Evolutionary conservation across 768 basidiomycete species (phyloP).

Genomic region (Termitomyces sp.): DNA sequence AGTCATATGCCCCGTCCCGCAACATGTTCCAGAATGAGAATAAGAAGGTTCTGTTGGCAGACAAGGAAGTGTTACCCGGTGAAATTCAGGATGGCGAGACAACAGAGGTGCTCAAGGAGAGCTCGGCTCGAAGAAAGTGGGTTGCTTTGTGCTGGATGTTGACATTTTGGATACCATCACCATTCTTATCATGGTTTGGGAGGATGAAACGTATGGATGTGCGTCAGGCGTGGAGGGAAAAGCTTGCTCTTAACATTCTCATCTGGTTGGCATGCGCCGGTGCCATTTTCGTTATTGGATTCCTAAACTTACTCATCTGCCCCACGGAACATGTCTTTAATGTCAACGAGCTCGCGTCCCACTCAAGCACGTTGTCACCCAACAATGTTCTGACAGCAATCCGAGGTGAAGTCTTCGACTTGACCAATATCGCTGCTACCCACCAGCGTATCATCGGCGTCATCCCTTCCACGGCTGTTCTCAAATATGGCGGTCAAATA

Average conservation of each 20-base stretch:
- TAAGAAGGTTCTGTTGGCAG: conserved; percentile 56
- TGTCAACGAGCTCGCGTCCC: conserved; percentile 65
- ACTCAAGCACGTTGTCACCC: conserved; percentile 58
- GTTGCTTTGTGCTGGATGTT: conserved; percentile 82
- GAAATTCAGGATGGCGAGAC: conserved; percentile 88
- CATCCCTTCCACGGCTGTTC: conserved; percentile 66
- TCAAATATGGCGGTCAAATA: conserved; percentile 80
- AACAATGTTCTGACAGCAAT: conserved; percentile 80
- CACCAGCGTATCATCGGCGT: conserved; percentile 71
- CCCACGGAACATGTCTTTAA: conserved; percentile 93
- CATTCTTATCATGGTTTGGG: conserved; percentile 65
- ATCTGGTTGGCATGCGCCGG: conserved; percentile 94
- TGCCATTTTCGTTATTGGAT: conserved; percentile 89
- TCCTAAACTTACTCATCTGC: conserved; percentile 86
- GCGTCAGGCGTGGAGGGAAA: conserved; percentile 96
- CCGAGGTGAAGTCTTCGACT: conserved; percentile 93
- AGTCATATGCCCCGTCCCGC: conserved; percentile 89
- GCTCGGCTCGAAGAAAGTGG: conserved; percentile 80
- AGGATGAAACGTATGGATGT: conserved; percentile 95
- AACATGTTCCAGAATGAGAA: conserved; percentile 94
- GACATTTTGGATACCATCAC: conserved; percentile 89
- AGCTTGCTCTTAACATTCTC: conserved; percentile 89
- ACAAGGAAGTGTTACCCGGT: conserved; percentile 82
- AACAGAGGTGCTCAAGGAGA: conserved; percentile 82
- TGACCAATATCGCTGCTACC: conserved; percentile 59